Evolutionary conservation across 441 rosid species (phyloP).

Genomic region (Croton setiger): DNA sequence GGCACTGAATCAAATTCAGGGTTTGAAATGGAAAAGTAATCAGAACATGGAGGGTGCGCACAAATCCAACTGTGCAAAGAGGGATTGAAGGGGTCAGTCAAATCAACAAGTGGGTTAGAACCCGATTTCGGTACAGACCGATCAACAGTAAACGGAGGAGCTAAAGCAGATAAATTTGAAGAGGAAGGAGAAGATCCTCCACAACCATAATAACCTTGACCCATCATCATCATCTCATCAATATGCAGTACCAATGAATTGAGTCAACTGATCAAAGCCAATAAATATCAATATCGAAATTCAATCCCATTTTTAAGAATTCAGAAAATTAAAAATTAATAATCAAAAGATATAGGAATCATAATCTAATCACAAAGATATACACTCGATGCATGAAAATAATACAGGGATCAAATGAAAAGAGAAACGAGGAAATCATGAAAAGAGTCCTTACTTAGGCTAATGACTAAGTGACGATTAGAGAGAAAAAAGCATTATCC

Average conservation of each 20-base stretch:
- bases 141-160: slow-evolving; percentile 63
- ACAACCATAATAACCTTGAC: slow-evolving; percentile 31
- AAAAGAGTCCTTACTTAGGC: neutral
- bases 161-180: slow-evolving; percentile 54
- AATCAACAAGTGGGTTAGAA: slow-evolving; percentile 28
- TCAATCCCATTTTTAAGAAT: neutral
- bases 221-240: slow-evolving; percentile 38
- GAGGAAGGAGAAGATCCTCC: slow-evolving; percentile 43
- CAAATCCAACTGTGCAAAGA: slow-evolving; percentile 23
- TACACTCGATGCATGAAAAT: neutral
- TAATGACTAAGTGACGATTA: neutral
- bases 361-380: neutral
- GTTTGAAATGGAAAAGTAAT: slow-evolving; percentile 16
- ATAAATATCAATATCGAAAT: slow-evolving; percentile 14
- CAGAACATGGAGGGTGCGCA: slow-evolving; percentile 19
- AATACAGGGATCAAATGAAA: neutral
- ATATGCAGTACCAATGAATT: neutral
- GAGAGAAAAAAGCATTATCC: neutral
- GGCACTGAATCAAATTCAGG: slow-evolving; percentile 23
- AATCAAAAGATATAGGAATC: neutral
- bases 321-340: neutral
- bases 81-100: slow-evolving; percentile 33
- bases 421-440: neutral
- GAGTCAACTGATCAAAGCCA: slow-evolving; percentile 23
- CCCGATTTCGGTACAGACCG: slow-evolving; percentile 30